These are phyloP conservation scores for Pulveroboletus sp. DNA, from an alignment of 768 basidiomycete genomes.

Conservation along the genomic window DNA sequence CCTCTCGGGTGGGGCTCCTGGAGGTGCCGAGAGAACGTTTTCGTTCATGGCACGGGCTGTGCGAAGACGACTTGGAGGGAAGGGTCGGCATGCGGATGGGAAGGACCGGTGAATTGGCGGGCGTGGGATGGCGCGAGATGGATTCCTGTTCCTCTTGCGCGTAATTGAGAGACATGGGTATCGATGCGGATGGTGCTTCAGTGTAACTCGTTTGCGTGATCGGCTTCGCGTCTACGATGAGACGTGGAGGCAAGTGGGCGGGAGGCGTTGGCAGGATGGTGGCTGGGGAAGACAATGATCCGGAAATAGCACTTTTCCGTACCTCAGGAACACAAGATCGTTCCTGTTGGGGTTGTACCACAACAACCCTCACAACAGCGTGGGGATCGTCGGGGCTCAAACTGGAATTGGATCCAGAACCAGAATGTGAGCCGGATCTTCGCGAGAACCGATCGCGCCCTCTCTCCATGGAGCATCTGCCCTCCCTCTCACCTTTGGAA, in stretches of 20 bases:
- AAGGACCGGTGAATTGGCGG: constrained; percentile 57
- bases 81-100: constrained; percentile 25
- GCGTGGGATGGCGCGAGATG: constrained; percentile 48
- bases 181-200: constrained; percentile 14
- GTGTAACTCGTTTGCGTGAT: constrained; percentile 25
- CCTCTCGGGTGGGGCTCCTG: constrained; percentile 25
- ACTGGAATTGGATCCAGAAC: constrained; percentile 37
- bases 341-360: constrained; percentile 11
- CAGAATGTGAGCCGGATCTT: constrained; percentile 23
- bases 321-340: constrained; percentile 8
- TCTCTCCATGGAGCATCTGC: constrained; percentile 25
- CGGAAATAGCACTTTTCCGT: constrained; percentile 13
- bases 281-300: constrained; percentile 24
- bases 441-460: constrained; percentile 30
- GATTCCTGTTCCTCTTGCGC: constrained; percentile 35
- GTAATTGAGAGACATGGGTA: constrained; percentile 23
- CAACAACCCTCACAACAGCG: background rate
- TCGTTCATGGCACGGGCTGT: constrained; percentile 11
- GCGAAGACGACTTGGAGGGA: constrained; percentile 1
- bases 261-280: constrained; percentile 12
- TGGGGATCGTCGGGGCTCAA: constrained; percentile 28
- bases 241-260: constrained; percentile 23
- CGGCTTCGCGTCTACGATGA: constrained; percentile 28
- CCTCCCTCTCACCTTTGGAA: constrained; percentile 22
- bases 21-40: constrained; percentile 17